Base-by-base conservation (phyloP, 139 green algal species). In the Nannochloris sp. region DNA sequence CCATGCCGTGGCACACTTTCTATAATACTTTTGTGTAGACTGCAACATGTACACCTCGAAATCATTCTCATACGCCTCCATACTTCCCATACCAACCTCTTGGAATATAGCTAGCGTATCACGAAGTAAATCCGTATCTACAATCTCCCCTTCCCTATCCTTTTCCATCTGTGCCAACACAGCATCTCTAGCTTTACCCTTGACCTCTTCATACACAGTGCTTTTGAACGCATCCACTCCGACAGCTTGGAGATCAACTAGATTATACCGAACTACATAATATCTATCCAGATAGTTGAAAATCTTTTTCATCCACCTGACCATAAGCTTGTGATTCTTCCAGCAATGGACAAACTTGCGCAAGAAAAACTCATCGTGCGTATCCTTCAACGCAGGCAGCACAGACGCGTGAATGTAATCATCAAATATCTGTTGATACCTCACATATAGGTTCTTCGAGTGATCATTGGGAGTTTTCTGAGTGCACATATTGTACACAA, bases 231-330 rank as follows among this genome's bases (percentile, higher is more conserved):
- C 89, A 9, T 90, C 69, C 37, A 97, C 68, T 8, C 92, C 92
- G 12, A 99, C 94, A 48, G 96, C 88, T 23, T 95, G 94, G 15
- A 99, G 75, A 0, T 64, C 73, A 57, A 83, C 68, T 57, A 97
- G 75, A 14, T 83, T 85, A 66, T 97, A 89, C 6, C 94, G 81
- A 43, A 85, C 66, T 34, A 99, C 88, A 76, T 97, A 98, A 82
- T 98, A 99, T 67, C 94, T 81, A 76, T 99, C 94, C 3, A 99
- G 75, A 71, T 99, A 99, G 74, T 97, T 97, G 87, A 99, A 99
- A 77, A 99, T 97, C 21, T 88, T 79, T 1, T 84, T 95, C 29
- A 99, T 78, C 91, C 91, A 97, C 14, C 92, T 81, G 8, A 97
- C 89, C 94, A 99, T 98, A 54, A 97, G 53, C 69, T 96, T 95